Base-by-base conservation (phyloP, 768 basidiomycete species). In the Strobilomyces confusus region DNA sequence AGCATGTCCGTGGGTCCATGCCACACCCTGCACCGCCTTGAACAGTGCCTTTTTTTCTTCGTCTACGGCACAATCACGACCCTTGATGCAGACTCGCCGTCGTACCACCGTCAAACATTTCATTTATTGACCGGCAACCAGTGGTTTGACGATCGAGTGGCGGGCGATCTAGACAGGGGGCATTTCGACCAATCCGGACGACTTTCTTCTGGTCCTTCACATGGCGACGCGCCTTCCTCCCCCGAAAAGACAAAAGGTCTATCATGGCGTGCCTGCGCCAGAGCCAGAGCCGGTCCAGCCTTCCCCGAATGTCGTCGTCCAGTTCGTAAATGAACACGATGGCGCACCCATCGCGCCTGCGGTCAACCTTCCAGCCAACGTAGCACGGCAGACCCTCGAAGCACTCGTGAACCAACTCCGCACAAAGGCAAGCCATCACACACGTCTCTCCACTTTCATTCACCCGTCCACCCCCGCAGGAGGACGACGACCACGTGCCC, bases 291-390 rank as follows among this genome's bases (percentile, higher is more conserved):
- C 70, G 5, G 61, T 68, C 15, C 68, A 70, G 54, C 70, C 73
- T 11, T 76, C 83, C 1, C 83, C 86, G 0, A 85, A 86, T 57
- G 74, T 98, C 52, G 80, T 98, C 15, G 93, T 97, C 20, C 92
- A 95, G 64, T 98, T 98, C 67, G 85, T 94, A 25, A 88, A 87
- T 4, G 91, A 95, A 53, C 87, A 94, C 47, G 88, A 95, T 69
- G 92, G 86, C 0, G 73, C 76, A 52, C 72, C 83, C 4, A 75
- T 98, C 20, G 95, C 93, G 22, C 93, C 95, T 47, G 84, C 89
- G 0, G 85, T 98, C 65, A 92, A 83, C 69, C 72, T 98, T 44
- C 95, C 93, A 13, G 90, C 95, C 23, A 88, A 94, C 72, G 79
- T 95, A 9, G 80, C 84, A 8, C 73, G 92, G 54, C 89, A 94